These are phyloP conservation scores for Cladosporium austrohemisphaericum DNA, from an alignment of 2,329 filamentous ascomycete species.

Conservation along the genomic window DNA sequence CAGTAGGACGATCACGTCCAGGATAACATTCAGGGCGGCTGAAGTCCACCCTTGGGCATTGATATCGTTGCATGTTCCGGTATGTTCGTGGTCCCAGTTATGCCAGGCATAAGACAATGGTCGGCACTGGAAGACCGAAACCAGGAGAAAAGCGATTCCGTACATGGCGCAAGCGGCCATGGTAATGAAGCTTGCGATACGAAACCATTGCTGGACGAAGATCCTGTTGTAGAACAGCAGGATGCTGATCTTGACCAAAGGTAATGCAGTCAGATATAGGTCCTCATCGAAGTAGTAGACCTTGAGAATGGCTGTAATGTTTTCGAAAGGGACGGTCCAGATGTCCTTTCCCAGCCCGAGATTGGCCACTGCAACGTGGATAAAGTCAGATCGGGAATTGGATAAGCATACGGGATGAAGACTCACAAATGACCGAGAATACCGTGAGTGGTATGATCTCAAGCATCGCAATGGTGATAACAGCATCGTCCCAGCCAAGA, in stretches of 20 bases:
- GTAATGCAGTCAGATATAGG: slow-evolving; percentile 17
- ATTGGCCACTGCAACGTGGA: slow-evolving; percentile 18
- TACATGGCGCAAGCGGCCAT: slow-evolving; percentile 18
- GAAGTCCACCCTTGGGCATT: slow-evolving; percentile 18
- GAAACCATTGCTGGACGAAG: slow-evolving; percentile 31
- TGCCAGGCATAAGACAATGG: slow-evolving; percentile 17
- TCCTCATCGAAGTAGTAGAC: slow-evolving; percentile 17
- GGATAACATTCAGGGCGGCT: slow-evolving; percentile 17
- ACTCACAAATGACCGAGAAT: slow-evolving; percentile 12
- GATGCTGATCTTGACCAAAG: slow-evolving; percentile 34
- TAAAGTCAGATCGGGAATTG: neutral
- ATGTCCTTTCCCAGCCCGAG: slow-evolving; percentile 25
- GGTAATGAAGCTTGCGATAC: slow-evolving; percentile 25
- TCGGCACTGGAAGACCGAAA: slow-evolving; percentile 17
- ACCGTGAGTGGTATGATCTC: slow-evolving; percentile 16
- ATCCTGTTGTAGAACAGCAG: slow-evolving; percentile 35
- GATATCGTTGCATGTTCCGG: slow-evolving; percentile 17
- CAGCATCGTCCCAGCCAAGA: slow-evolving; percentile 16
- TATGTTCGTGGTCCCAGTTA: slow-evolving; percentile 15
- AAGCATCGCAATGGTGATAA: slow-evolving; percentile 13
- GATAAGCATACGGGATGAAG: too few species aligned
- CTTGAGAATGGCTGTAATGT: slow-evolving; percentile 19
- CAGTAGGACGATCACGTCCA: slow-evolving; percentile 22
- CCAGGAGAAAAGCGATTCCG: slow-evolving; percentile 16
- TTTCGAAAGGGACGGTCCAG: slow-evolving; percentile 19